Evolutionary conservation across 106 monocot genomes (phyloP).

Genomic region (Acorus calamus): DNA sequence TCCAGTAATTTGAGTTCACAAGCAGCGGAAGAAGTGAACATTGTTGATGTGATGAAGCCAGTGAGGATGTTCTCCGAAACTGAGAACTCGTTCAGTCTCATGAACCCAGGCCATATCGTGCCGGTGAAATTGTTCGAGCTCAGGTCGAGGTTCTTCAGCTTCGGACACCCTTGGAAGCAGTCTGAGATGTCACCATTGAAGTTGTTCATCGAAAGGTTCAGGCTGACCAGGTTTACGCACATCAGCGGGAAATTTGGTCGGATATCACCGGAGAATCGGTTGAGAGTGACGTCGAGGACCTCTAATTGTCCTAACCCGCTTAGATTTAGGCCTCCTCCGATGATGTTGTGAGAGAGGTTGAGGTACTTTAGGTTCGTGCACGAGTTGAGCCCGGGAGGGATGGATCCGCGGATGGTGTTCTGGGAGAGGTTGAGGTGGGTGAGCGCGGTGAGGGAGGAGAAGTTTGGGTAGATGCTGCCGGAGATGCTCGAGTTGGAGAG

Average conservation of each 20-base stretch:
- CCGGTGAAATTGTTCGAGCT: constrained; percentile 54
- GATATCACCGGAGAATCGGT: constrained; percentile 42
- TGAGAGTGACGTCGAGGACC: constrained; percentile 49
- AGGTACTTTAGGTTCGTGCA: constrained; percentile 46
- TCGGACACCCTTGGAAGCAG: constrained; percentile 36
- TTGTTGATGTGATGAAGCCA: constrained; percentile 11
- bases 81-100: constrained; percentile 29
- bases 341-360: constrained; percentile 65
- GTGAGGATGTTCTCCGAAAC: constrained; percentile 55
- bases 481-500: constrained; percentile 43
- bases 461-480: constrained; percentile 33
- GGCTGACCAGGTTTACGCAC: constrained; percentile 36
- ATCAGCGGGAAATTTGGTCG: constrained; percentile 30
- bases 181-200: constrained; percentile 39
- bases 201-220: constrained; percentile 65
- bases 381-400: constrained; percentile 37
- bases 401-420: constrained; percentile 42
- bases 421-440: constrained; percentile 54
- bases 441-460: constrained; percentile 46
- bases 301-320: constrained; percentile 32
- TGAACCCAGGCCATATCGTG: constrained; percentile 37
- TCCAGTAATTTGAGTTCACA: constrained; percentile 47
- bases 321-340: constrained; percentile 43
- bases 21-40: constrained; percentile 19
- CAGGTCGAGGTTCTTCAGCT: constrained; percentile 43